Percentiles rank a stretch among this genome's conserved stretches.
phyloP scores from a whole-genome alignment of 1,139 yeast species.

The Wickerhamiella infanticola region DNA sequence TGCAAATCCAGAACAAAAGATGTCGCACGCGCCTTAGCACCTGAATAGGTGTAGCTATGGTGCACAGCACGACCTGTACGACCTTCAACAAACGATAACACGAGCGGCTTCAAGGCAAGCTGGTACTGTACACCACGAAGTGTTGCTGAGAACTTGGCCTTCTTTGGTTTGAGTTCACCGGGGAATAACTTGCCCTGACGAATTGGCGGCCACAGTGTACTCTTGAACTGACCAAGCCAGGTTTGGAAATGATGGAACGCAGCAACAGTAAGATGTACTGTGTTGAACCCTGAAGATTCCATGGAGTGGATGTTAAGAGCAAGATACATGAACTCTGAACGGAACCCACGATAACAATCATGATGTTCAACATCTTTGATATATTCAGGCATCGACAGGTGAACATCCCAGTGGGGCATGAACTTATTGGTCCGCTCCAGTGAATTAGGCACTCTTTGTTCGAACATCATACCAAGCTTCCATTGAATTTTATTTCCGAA shows the following conservation, averaged over 20 bases:
- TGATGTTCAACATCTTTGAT: conserved; percentile 33
- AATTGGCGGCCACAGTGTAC: conserved; percentile 58
- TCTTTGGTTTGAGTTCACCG: conserved; percentile 22
- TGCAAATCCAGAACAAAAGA: conserved; percentile 66
- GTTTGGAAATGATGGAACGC: conserved; percentile 50
- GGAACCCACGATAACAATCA: conserved; percentile 67
- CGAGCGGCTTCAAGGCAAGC: conserved; percentile 56
- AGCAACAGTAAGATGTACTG: conserved; percentile 62
- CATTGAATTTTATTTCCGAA: conserved; percentile 36
- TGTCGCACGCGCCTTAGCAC: conserved; percentile 58
- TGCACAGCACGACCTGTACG: conserved; percentile 25
- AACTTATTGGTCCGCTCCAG: conserved; percentile 34
- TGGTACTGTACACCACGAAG: conserved; percentile 69
- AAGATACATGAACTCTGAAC: conserved; percentile 68
- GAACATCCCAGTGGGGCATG: conserved; percentile 56
- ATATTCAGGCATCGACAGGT: conserved; percentile 46
- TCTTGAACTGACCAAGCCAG: conserved; percentile 76
- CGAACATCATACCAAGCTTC: conserved; percentile 36
- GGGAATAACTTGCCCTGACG: conserved; percentile 57
- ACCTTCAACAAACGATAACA: conserved; percentile 48
- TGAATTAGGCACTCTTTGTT: conserved; percentile 22
- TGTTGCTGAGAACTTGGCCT: conserved; percentile 60
- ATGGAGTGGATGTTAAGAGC: conserved; percentile 39
- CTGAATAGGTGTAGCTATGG: conserved; percentile 47
- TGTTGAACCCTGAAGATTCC: conserved; percentile 26